phyloP scores from a whole-genome alignment of 345 rosid species.

The Eucalyptus curtisii region DNA sequence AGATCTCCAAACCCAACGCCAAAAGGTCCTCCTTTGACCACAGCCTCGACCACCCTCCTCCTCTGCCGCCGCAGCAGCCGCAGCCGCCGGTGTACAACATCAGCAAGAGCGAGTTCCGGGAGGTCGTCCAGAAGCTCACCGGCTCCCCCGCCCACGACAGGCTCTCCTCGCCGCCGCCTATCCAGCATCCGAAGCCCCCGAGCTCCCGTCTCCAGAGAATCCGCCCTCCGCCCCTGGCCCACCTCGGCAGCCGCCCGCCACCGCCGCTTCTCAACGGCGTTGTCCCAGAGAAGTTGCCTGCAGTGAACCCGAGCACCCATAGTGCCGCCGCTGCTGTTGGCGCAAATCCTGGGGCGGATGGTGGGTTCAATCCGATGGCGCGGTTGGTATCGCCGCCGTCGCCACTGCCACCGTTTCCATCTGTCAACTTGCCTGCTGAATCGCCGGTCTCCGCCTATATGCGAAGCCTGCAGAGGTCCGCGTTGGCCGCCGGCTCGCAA shows the following conservation, averaged over 20 bases:
- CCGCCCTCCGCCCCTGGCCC: slow-evolving; percentile 85
- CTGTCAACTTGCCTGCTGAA: slow-evolving; percentile 21
- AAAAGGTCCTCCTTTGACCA: slow-evolving; percentile 29
- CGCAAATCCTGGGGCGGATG: not conserved
- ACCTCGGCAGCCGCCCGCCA: slow-evolving; percentile 43
- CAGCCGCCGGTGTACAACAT: slow-evolving; percentile 82
- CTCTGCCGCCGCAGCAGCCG: slow-evolving; percentile 3
- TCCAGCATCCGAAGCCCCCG: slow-evolving; percentile 54
- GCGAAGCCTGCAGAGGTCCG: slow-evolving; percentile 60
- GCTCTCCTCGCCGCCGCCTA: slow-evolving; percentile 18
- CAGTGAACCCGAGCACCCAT: not conserved
- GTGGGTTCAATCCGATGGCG: not conserved
- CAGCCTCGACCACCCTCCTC: not conserved
- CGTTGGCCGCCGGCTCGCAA: slow-evolving; percentile 28
- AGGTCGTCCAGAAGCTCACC: slow-evolving; percentile 91
- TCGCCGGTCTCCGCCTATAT: slow-evolving; percentile 39
- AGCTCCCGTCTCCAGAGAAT: slow-evolving; percentile 87
- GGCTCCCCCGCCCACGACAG: slow-evolving; percentile 92
- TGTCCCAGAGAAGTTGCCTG: not conserved
- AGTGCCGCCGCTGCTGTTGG: not conserved
- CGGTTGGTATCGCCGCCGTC: slow-evolving; percentile 4
- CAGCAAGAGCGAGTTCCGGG: slow-evolving; percentile 81
- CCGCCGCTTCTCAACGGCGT: slow-evolving; percentile 25
- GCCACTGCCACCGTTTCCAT: slow-evolving; percentile 22
- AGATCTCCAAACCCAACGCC: slow-evolving; percentile 52